These are phyloP conservation scores for Aphanocladium album DNA, from an alignment of 2,329 filamentous ascomycete genomes.

Conservation along the genomic window DNA sequence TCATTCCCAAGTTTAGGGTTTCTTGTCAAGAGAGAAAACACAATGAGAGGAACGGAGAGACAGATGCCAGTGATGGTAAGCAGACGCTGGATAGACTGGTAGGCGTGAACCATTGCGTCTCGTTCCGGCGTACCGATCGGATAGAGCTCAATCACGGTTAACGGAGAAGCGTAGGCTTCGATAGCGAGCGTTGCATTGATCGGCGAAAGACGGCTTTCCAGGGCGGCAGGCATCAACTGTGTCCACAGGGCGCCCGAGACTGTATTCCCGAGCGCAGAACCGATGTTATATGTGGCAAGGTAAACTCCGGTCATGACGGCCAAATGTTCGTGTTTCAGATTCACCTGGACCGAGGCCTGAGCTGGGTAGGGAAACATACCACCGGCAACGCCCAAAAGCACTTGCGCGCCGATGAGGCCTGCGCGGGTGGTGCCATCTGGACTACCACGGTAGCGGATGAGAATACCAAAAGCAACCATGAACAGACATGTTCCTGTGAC, in stretches of 20 bases:
- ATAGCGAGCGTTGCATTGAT: constrained; percentile 30
- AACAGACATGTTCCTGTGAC: constrained; percentile 54
- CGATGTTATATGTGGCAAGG: constrained; percentile 57
- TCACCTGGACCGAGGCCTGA: constrained; percentile 39
- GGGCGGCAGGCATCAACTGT: constrained; percentile 49
- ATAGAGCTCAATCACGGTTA: constrained; percentile 24
- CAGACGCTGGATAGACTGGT: constrained; percentile 41
- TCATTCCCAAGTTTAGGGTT: not conserved
- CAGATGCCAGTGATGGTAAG: constrained; percentile 42
- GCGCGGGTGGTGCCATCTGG: constrained; percentile 36
- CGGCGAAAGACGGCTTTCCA: constrained; percentile 42
- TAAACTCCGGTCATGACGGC: constrained; percentile 60
- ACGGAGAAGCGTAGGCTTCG: constrained; percentile 27
- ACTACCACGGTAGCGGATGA: constrained; percentile 57
- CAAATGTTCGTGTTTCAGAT: constrained; percentile 46
- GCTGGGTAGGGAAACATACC: constrained; percentile 54
- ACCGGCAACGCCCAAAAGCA: constrained; percentile 57
- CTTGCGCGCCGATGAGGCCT: constrained; percentile 59
- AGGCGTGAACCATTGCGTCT: constrained; percentile 36
- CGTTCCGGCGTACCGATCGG: constrained; percentile 38
- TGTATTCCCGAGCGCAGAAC: constrained; percentile 54
- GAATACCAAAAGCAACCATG: constrained; percentile 58
- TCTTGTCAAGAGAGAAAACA: not conserved
- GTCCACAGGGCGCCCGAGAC: constrained; percentile 60
- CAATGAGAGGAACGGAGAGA: not conserved